These are phyloP conservation scores for Suaeda aralocaspica DNA, from an alignment of 148 eudicot species.

Conservation along the genomic window DNA sequence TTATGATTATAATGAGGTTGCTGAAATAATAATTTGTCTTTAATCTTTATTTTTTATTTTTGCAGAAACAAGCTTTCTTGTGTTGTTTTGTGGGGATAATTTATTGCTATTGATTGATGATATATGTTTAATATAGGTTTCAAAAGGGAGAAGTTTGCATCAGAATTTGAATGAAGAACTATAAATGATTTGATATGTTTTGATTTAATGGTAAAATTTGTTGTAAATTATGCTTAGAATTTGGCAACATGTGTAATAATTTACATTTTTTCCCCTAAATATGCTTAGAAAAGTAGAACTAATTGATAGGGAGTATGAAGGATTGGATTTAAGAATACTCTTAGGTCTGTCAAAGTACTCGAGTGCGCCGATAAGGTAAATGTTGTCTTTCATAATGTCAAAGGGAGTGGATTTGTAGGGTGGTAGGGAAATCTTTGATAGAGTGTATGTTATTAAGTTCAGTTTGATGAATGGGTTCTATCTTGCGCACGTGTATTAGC, in stretches of 20 bases:
- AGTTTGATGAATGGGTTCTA: not conserved
- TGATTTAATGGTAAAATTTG: too few relatives aligned
- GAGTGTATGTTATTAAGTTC: not conserved
- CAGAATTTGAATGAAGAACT: not conserved
- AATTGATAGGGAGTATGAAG: too few relatives aligned
- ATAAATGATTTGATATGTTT: too few relatives aligned
- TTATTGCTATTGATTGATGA: not conserved
- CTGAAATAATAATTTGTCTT: not conserved
- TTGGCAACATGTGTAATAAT: too few relatives aligned
- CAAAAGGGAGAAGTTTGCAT: not conserved
- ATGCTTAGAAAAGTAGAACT: too few relatives aligned
- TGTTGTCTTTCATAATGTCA: not conserved
- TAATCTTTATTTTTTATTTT: too few relatives aligned
- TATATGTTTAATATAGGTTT: not conserved
- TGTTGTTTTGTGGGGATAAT: not conserved
- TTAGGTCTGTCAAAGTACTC: too few relatives aligned
- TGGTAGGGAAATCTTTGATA: not conserved
- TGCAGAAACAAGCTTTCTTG: not conserved
- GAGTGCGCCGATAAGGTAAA: not conserved
- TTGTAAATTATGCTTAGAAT: too few relatives aligned
- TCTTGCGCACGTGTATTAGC: not conserved
- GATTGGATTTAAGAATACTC: too few relatives aligned
- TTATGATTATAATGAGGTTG: not conserved
- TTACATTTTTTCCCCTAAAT: too few relatives aligned
- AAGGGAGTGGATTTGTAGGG: not conserved